Evolutionary conservation across 257 asterid species (phyloP).

Genomic region (Cinchona pubescens): DNA sequence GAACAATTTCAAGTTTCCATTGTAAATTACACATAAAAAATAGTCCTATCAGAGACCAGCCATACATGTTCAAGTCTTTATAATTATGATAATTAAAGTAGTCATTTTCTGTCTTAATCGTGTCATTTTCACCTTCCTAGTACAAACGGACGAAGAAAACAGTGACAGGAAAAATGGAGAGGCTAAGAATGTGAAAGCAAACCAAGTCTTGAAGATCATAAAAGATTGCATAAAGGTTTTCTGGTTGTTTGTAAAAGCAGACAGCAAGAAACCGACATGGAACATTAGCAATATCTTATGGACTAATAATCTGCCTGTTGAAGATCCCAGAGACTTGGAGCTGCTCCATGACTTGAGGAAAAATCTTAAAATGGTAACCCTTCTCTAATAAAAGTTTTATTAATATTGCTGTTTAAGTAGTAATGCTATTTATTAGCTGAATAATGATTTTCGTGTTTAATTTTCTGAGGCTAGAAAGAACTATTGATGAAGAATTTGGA

Average conservation of each 20-base stretch:
- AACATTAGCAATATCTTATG: conserved; percentile 18
- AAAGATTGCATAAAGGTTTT: conserved; percentile 49
- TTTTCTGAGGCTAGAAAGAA: conserved; percentile 34
- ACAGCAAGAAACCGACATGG: conserved; percentile 33
- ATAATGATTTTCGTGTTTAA: no score
- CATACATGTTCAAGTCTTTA: neutral
- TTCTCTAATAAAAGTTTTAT: neutral
- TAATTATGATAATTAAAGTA: neutral
- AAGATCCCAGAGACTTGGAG: conserved; percentile 57
- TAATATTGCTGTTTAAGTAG: neutral
- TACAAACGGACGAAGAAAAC: conserved; percentile 27
- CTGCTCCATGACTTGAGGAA: conserved; percentile 34
- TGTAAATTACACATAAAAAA: no score
- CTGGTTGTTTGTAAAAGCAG: conserved; percentile 38
- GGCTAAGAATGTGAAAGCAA: conserved; percentile 28
- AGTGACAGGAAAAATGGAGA: conserved; percentile 28
- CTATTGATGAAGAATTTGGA: conserved; percentile 33
- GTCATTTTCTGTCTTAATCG: neutral
- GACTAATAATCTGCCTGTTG: conserved; percentile 35
- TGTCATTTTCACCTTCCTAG: conserved; percentile 11
- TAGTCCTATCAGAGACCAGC: no score
- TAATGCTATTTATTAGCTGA: neutral
- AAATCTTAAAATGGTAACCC: conserved; percentile 44
- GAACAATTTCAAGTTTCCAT: no score
- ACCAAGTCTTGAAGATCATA: conserved; percentile 37